Percentiles rank a stretch among this genome's conserved stretches.
These are phyloP conservation scores for Rhodotorula graminis DNA, from an alignment of 768 basidiomycete species.

Conservation along the genomic window DNA sequence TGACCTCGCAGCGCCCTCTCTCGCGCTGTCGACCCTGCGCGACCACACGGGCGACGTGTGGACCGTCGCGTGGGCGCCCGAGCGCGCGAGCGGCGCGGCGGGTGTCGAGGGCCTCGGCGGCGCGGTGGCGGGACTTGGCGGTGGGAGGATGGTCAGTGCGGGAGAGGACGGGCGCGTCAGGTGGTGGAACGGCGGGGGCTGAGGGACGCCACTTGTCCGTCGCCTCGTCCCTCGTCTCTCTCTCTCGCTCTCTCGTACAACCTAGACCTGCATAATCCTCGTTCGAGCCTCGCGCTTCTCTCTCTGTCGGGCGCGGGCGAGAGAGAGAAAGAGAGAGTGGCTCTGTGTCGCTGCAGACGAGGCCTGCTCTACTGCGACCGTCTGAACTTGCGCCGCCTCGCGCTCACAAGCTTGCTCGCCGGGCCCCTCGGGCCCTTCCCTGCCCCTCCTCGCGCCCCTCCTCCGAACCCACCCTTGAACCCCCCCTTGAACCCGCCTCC, in stretches of 20 bases:
- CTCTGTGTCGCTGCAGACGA: too few species aligned
- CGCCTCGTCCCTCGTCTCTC: too few species aligned
- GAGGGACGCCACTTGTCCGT: too few species aligned
- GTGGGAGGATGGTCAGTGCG: constrained; percentile 19
- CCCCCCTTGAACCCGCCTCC: too few species aligned
- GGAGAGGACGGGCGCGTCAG: constrained; percentile 32
- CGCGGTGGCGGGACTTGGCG: constrained; percentile 32
- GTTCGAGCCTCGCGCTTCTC: too few species aligned
- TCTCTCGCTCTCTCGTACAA: too few species aligned
- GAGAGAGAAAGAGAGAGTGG: too few species aligned
- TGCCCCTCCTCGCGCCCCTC: neutral
- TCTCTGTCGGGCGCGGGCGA: too few species aligned
- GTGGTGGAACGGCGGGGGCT: constrained; percentile 37
- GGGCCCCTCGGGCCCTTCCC: constrained; percentile 14
- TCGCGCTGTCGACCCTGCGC: constrained; percentile 36
- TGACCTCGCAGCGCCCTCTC: constrained; percentile 26
- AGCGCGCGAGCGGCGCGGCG: neutral
- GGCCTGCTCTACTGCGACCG: constrained; percentile 2
- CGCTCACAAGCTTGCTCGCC: constrained; percentile 16
- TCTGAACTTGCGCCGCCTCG: constrained; percentile 22
- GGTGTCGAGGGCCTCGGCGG: constrained; percentile 33
- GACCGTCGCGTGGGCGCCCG: constrained; percentile 34
- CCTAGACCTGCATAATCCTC: too few species aligned
- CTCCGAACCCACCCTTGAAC: neutral
- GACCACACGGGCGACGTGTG: constrained; percentile 38